Percentiles rank a stretch among this genome's conserved stretches.
phyloP scores from a whole-genome alignment of 2,329 filamentous ascomycete genomes.

The Fusarium anthophilum region DNA sequence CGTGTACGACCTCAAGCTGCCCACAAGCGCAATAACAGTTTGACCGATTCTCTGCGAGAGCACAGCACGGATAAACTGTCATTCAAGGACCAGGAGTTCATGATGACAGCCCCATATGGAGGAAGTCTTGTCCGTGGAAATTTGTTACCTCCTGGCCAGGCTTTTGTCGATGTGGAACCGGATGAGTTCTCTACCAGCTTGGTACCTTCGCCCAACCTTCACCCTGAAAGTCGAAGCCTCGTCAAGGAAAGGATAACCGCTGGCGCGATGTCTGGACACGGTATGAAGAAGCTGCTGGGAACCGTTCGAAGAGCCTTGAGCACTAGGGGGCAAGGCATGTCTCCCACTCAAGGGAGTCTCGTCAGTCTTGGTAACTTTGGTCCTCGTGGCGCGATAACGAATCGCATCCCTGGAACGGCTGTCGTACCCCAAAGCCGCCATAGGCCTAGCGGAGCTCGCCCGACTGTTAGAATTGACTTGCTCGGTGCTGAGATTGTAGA shows the following conservation, averaged over 20 bases:
- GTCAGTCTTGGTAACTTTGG: slow-evolving; percentile 60
- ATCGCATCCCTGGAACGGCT: slow-evolving; percentile 67
- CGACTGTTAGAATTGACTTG: slow-evolving; percentile 78
- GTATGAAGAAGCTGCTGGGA: slow-evolving; percentile 86
- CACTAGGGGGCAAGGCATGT: slow-evolving; percentile 59
- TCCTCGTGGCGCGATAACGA: slow-evolving; percentile 63
- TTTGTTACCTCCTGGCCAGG: slow-evolving; percentile 81
- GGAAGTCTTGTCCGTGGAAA: slow-evolving; percentile 90
- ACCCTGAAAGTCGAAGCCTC: slow-evolving; percentile 50
- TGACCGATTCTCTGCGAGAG: slow-evolving; percentile 85
- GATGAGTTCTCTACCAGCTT: slow-evolving; percentile 58
- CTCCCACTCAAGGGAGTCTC: slow-evolving; percentile 58
- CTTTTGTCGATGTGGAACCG: slow-evolving; percentile 76
- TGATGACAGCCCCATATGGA: slow-evolving; percentile 73
- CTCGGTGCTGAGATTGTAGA: slow-evolving; percentile 82
- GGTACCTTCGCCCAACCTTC: slow-evolving; percentile 64
- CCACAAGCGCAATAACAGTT: slow-evolving; percentile 88
- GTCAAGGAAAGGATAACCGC: slow-evolving; percentile 60
- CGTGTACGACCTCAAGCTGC: slow-evolving; percentile 61
- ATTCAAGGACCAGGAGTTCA: slow-evolving; percentile 64
- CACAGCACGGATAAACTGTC: slow-evolving; percentile 62
- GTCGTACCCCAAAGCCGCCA: slow-evolving; percentile 65
- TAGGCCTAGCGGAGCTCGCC: slow-evolving; percentile 54
- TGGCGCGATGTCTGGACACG: slow-evolving; percentile 73
- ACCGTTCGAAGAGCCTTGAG: slow-evolving; percentile 86